Conservation (phyloP, 768 basidiomycete species). For the Trametes meyenii region DNA sequence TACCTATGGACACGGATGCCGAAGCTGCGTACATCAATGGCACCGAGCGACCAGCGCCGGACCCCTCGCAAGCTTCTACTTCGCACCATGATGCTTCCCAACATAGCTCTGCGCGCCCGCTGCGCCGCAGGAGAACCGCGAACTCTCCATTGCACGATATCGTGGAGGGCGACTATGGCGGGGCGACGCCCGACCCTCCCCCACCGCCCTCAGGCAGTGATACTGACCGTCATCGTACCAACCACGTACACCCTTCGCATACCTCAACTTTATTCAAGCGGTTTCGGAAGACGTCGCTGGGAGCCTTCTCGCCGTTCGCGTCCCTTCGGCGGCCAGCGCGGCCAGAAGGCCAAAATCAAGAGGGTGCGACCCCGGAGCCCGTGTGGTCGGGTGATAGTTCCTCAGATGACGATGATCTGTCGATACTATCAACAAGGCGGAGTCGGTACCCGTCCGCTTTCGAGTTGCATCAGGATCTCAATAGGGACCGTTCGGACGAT, state of each 20-base stretch:
- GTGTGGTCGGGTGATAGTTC: constrained; percentile 33
- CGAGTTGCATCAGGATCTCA: constrained; percentile 21
- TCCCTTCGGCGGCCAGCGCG: constrained; percentile 25
- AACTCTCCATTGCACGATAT: not conserved
- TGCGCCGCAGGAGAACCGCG: not conserved
- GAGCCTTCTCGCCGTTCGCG: constrained; percentile 29
- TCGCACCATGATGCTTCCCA: not conserved
- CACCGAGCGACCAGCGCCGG: not conserved
- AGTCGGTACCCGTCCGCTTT: constrained; percentile 21
- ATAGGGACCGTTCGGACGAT: constrained; percentile 15
- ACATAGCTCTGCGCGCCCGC: constrained; percentile 1
- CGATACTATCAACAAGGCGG: constrained; percentile 24
- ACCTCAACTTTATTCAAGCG: constrained; percentile 25
- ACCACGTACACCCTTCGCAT: constrained; percentile 1
- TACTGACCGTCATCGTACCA: constrained; percentile 6
- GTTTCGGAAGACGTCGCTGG: constrained; percentile 28
- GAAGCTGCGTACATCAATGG: constrained; percentile 67
- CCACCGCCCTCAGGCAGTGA: constrained; percentile 20
- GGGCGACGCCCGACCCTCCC: constrained; percentile 26
- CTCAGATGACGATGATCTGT: constrained; percentile 32
- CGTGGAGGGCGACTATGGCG: constrained; percentile 17
- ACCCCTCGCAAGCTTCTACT: not conserved
- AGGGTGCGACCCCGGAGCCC: constrained; percentile 10
- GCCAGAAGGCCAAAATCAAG: not conserved
- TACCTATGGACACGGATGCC: constrained; percentile 79